phyloP scores from a whole-genome alignment of 805 yeast genomes.

The Hanseniaspora mollemarum region DNA sequence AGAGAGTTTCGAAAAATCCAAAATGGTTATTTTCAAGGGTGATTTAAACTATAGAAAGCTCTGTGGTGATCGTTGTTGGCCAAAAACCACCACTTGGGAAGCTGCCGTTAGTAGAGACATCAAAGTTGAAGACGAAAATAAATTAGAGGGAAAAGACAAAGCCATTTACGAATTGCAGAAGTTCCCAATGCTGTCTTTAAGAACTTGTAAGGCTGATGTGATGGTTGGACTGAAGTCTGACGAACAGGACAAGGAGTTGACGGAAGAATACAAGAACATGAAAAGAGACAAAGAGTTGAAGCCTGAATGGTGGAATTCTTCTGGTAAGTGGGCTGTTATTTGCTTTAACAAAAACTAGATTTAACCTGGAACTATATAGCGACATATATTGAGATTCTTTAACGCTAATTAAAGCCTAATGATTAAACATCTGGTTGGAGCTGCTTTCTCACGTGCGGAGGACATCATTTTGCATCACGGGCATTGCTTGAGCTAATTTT shows the following conservation, averaged over 20 bases:
- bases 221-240: conserved; percentile 61
- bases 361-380: neutral
- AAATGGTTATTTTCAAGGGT: conserved; percentile 79
- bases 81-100: conserved; percentile 60
- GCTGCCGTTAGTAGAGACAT: conserved; percentile 45
- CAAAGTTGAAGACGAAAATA: neutral
- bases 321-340: conserved; percentile 92
- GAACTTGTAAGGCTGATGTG: conserved; percentile 96
- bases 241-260: conserved; percentile 49
- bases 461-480: too few species aligned
- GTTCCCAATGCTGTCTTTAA: conserved; percentile 57
- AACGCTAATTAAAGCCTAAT: too few species aligned
- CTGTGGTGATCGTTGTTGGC: conserved; percentile 86
- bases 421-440: too few species aligned
- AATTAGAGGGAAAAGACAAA: neutral
- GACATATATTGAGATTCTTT: neutral
- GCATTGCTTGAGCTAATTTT: too few species aligned
- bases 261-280: conserved; percentile 49
- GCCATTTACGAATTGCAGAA: conserved; percentile 31
- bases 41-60: conserved; percentile 91
- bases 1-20: conserved; percentile 23
- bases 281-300: conserved; percentile 46
- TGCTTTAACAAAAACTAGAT: conserved; percentile 31
- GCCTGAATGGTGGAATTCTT: conserved; percentile 70
- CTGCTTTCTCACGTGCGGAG: too few species aligned